Evolutionary conservation across 306 rosid species (phyloP), one percentile per base, ranked within the genome.

Genomic region (Astragalus glycyphyllos): DNA sequence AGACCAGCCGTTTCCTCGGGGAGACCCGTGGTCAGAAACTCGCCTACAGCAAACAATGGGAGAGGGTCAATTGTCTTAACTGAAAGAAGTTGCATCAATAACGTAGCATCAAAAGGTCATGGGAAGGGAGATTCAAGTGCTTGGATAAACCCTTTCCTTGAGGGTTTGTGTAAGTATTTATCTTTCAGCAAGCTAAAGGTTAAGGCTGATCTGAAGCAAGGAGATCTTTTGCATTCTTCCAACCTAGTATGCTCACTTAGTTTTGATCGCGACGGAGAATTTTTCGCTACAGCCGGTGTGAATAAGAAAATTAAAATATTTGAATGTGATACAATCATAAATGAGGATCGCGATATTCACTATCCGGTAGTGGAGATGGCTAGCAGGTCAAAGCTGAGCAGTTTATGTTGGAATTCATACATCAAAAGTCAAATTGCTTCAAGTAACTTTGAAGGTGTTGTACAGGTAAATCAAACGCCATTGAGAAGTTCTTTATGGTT

Each of bases 341-440:
- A 87, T 5, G 96, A 91, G 83, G 95, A 86, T 64, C 95, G 92
- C 42, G 96, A 91, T 82, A 89, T 95, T 58, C 97, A 95, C 81
- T 95, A 95, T 83, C 99, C 97, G 0, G 92, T 95, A 14, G 96
- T 91, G 79, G 99, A 95, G 86, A 87, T 95, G 89, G 92, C 81
- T 70, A 80, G 90, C 84, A 83, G 85, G 77, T 91, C 99, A 38
- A 95, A 79, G 85, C 82, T 95, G 73, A 95, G 99, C 86, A 91
- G 92, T 80, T 69, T 91, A 68, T 95, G 96, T 82, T 95, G 99
- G 99, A 95, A 95, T 71, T 79, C 91, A 64, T 95, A 95, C 73
- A 95, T 95, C 83, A 95, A 95, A 78, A 86, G 97, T 79, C 99
- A 95, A 84, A 89, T 91, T 72, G 99, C 99, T 82, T 95, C 99